Evolutionary conservation across 768 basidiomycete species (phyloP).

Genomic region (Termitomyces sp.): DNA sequence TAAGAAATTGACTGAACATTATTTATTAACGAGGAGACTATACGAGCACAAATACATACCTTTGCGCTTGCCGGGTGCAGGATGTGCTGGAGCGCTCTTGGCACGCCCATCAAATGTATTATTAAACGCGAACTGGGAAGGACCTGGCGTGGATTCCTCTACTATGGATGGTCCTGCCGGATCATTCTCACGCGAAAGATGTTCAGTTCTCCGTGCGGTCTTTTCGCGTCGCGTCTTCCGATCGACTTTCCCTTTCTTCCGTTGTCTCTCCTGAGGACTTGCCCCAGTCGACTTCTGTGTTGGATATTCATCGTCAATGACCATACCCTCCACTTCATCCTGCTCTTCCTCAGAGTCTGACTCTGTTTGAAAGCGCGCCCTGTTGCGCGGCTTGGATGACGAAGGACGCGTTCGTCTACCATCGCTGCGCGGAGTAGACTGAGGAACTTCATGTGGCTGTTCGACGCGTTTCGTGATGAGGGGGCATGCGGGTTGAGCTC

Average conservation of each 20-base stretch:
- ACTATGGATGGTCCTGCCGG: not conserved
- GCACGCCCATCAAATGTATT: slow-evolving; percentile 7
- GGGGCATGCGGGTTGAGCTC: slow-evolving; percentile 24
- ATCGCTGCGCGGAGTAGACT: not conserved
- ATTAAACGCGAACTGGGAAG: not conserved
- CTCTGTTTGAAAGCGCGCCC: slow-evolving; percentile 4
- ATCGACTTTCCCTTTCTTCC: slow-evolving; percentile 26
- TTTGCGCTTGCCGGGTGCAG: slow-evolving; percentile 38
- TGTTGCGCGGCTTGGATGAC: slow-evolving; percentile 3
- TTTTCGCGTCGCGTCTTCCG: slow-evolving; percentile 27
- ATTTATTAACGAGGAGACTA: not conserved
- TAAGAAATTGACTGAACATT: slow-evolving; percentile 23
- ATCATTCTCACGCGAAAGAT: slow-evolving; percentile 14
- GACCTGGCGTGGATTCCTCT: not conserved
- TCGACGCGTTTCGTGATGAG: slow-evolving; percentile 2
- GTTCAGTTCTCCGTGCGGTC: slow-evolving; percentile 20
- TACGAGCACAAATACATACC: slow-evolving; percentile 23
- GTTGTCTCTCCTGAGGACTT: slow-evolving; percentile 19
- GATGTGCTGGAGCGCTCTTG: slow-evolving; percentile 18
- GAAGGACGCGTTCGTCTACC: slow-evolving; percentile 1
- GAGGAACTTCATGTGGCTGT: not conserved
- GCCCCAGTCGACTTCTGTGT: slow-evolving; percentile 16
- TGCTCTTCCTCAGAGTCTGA: slow-evolving; percentile 26
- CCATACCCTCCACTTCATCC: slow-evolving; percentile 47
- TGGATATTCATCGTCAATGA: slow-evolving; percentile 29